These are phyloP conservation scores for Candida oleophila DNA, from an alignment of 805 yeast genomes.

Conservation along the genomic window DNA sequence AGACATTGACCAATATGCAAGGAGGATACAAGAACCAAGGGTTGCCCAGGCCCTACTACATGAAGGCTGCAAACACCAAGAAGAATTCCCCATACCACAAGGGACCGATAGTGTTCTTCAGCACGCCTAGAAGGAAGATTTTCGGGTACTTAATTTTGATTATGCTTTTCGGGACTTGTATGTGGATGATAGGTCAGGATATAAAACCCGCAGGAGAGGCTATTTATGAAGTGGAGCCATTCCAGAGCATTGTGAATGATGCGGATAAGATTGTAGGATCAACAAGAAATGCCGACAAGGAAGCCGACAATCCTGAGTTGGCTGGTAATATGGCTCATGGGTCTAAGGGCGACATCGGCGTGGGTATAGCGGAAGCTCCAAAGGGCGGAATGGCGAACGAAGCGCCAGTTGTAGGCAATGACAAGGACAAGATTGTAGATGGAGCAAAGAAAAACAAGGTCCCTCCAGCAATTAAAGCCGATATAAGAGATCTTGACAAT, in stretches of 20 bases:
- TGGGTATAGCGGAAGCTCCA: conserved; percentile 43
- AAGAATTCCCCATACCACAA: conserved; percentile 36
- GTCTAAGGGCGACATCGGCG: conserved; percentile 38
- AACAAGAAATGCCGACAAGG: conserved; percentile 30
- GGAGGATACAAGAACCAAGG: conserved; percentile 43
- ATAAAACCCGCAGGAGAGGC: conserved; percentile 27
- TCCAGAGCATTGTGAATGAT: conserved; percentile 19
- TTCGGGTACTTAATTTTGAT: conserved; percentile 38
- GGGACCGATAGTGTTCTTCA: conserved; percentile 30
- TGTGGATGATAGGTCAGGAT: conserved; percentile 37
- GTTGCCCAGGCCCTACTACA: conserved; percentile 45
- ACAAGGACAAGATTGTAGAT: conserved; percentile 26
- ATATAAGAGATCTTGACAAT: background rate
- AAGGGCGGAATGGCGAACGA: conserved; percentile 48
- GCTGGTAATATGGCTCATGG: conserved; percentile 39
- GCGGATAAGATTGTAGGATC: conserved; percentile 28
- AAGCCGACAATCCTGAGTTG: conserved; percentile 31
- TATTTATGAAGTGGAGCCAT: conserved; percentile 23
- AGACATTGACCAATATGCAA: conserved; percentile 37
- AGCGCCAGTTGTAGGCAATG: conserved; percentile 42
- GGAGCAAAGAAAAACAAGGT: conserved; percentile 1
- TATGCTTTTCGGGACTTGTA: conserved; percentile 31
- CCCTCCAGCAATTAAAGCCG: background rate
- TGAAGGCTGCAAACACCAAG: conserved; percentile 38
- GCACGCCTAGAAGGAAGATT: conserved; percentile 35